Conservation (phyloP, 306 rosid genomes). For the Hippophae gyantsensis region DNA sequence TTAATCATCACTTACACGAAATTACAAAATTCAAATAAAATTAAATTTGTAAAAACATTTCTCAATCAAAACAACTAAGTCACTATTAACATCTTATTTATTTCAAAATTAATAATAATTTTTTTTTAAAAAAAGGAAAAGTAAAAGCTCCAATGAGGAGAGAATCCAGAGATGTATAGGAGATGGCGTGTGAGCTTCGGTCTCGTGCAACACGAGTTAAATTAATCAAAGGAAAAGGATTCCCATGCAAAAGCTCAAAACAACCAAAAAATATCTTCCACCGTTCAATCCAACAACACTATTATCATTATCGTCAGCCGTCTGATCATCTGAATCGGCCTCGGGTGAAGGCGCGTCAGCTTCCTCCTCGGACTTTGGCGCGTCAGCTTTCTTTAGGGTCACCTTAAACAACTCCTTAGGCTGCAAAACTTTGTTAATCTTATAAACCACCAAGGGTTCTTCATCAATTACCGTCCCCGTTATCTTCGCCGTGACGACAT, state of each 20-base stretch:
- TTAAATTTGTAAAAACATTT: background rate
- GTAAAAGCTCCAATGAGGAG: too few species aligned
- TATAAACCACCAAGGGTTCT: conserved; percentile 68
- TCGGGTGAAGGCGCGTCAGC: conserved; percentile 26
- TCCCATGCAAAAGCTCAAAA: conserved; percentile 42
- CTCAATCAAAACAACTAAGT: background rate
- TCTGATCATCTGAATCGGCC: conserved; percentile 30
- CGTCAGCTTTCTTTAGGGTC: background rate
- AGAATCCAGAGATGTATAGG: too few species aligned
- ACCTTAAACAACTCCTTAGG: conserved; percentile 67
- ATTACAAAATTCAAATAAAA: too few species aligned
- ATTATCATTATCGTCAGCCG: conserved; percentile 44
- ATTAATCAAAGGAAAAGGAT: conserved; percentile 33
- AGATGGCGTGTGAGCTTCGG: too few species aligned
- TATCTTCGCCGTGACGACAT: conserved; percentile 42
- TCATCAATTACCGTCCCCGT: conserved; percentile 64
- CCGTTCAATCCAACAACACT: conserved; percentile 23
- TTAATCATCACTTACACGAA: too few species aligned
- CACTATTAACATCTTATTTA: too few species aligned
- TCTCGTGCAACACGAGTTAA: too few species aligned
- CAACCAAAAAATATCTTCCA: conserved; percentile 32
- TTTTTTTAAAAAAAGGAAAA: too few species aligned
- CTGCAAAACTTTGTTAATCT: conserved; percentile 59
- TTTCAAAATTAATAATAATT: too few species aligned
- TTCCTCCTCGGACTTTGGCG: conserved; percentile 18